Evolutionary conservation across 257 asterid genomes (phyloP).

Genomic region (Thymus mandschuricus): DNA sequence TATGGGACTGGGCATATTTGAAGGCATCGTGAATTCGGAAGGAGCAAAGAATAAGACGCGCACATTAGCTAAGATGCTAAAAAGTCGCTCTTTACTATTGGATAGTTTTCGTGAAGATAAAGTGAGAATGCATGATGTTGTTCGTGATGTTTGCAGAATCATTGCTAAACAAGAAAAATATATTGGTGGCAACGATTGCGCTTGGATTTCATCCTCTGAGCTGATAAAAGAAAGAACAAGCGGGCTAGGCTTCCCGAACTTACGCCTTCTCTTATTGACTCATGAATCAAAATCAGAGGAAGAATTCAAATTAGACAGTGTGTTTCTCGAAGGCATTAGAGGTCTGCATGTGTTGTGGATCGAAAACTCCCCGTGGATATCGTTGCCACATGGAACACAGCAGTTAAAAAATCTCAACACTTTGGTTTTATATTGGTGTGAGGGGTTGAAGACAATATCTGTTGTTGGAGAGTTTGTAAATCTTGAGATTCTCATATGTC

Average conservation of each 20-base stretch:
- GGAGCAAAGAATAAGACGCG: not conserved
- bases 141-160: no score
- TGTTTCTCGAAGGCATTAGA: not conserved
- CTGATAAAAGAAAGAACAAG: no score
- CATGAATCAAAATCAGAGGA: no score
- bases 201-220: no score
- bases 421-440: no score
- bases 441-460: not conserved
- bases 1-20: constrained; percentile 18
- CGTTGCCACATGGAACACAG: not conserved
- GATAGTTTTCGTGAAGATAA: not conserved
- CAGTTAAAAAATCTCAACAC: not conserved
- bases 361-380: not conserved
- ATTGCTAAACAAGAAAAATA: no score
- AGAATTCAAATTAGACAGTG: no score
- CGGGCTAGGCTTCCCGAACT: no score
- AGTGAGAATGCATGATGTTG: constrained; percentile 2
- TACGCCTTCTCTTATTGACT: no score
- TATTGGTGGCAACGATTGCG: no score
- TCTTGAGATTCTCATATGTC: constrained; percentile 27
- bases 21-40: not conserved
- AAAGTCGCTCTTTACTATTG: constrained; percentile 17
- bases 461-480: constrained; percentile 24
- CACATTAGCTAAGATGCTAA: not conserved
- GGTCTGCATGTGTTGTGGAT: constrained; percentile 13